Percentiles rank a stretch among this genome's conserved stretches.
phyloP scores from a whole-genome alignment of 306 rosid species.

The Fragaria iinumae region DNA sequence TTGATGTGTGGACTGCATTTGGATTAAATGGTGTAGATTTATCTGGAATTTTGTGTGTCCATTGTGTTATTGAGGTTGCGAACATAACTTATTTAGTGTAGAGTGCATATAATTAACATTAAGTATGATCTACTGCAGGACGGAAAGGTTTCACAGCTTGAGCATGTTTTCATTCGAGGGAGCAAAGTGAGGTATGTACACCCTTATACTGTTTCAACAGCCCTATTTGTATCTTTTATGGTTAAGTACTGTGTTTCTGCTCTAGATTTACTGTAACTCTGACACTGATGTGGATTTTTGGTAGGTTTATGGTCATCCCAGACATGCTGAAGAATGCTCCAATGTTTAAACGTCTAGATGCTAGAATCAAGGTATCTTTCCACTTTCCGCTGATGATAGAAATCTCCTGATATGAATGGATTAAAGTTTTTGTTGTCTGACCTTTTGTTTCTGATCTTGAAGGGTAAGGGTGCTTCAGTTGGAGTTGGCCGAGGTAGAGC shows the following conservation, averaged over 20 bases:
- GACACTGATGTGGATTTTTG: slow-evolving; percentile 17
- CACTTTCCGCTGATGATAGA: background rate
- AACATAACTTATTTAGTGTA: too few species aligned
- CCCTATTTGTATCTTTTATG: background rate
- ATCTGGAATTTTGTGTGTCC: background rate
- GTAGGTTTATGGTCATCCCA: slow-evolving; percentile 96
- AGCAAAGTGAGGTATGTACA: slow-evolving; percentile 88
- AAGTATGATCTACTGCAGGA: slow-evolving; percentile 49
- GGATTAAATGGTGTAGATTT: background rate
- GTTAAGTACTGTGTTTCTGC: background rate
- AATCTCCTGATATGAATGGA: background rate
- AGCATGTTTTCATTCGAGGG: slow-evolving; percentile 95
- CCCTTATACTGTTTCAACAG: background rate
- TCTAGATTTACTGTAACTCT: slow-evolving; percentile 2
- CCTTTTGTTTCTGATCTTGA: slow-evolving; percentile 31
- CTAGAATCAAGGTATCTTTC: slow-evolving; percentile 76
- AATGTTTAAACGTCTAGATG: slow-evolving; percentile 97
- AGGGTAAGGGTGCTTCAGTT: slow-evolving; percentile 99
- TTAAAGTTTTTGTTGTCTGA: slow-evolving; percentile 10
- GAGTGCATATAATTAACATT: slow-evolving; percentile 17
- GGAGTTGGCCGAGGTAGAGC: slow-evolving; percentile 99
- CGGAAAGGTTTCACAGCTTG: slow-evolving; percentile 91
- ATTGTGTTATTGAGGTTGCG: too few species aligned
- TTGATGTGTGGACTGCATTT: background rate
- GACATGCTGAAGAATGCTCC: slow-evolving; percentile 99